phyloP scores from a whole-genome alignment of 306 rosid genomes.

The Citrullus amarus region DNA sequence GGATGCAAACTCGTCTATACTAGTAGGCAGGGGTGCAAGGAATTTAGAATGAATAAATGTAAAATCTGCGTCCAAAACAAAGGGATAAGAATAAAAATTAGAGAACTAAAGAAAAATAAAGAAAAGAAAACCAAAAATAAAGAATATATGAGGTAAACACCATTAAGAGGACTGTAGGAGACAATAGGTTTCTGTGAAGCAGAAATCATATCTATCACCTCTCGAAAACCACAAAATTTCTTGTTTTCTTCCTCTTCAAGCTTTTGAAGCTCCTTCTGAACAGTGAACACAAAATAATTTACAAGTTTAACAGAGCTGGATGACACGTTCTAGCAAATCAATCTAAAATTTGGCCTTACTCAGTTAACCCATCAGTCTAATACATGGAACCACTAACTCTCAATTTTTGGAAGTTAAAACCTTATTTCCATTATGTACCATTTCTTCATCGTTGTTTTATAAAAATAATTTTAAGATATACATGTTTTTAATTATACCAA shows the following conservation, averaged over 20 bases:
- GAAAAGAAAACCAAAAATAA: constrained; percentile 13
- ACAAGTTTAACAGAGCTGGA: constrained; percentile 5
- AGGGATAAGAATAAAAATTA: constrained; percentile 15
- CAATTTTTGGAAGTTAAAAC: background rate
- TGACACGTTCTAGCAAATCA: background rate
- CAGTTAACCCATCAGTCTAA: background rate
- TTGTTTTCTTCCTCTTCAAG: constrained; percentile 51
- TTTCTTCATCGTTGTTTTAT: background rate
- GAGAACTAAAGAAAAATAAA: background rate
- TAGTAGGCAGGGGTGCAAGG: constrained; percentile 55
- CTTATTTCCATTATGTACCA: background rate
- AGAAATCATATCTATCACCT: constrained; percentile 95
- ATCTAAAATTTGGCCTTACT: background rate
- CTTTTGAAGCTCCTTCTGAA: constrained; percentile 49
- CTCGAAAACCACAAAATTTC: constrained; percentile 76
- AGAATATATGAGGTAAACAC: constrained; percentile 47
- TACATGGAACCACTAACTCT: background rate
- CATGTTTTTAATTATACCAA: background rate
- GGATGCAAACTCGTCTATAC: constrained; percentile 48
- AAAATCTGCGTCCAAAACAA: constrained; percentile 48
- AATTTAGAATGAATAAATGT: constrained; percentile 69
- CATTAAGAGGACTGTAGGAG: constrained; percentile 73
- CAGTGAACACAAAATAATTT: background rate
- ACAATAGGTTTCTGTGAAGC: constrained; percentile 95
- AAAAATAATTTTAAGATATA: background rate